Evolutionary conservation across 768 basidiomycete species (phyloP), one percentile per base, ranked within the genome.

Genomic region (Dioszegia aurantiaca): DNA sequence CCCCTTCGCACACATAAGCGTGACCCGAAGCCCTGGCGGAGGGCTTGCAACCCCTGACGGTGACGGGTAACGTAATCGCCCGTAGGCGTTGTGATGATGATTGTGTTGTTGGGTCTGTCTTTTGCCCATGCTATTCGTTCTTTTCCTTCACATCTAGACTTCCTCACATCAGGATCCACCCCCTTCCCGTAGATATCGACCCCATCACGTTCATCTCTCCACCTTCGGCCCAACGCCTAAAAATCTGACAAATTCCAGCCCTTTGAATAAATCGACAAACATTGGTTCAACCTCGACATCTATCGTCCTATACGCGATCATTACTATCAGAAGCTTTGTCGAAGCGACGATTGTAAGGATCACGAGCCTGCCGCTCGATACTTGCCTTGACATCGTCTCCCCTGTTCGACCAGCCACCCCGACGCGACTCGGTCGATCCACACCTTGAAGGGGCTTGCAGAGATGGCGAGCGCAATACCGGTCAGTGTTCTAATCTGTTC

Each of bases 381-480:
- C n/a, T n/a, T n/a, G n/a, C 33, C 33, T 6, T 33, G 8, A 33
- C 33, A 33, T 14, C 33, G 8, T 33, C 33, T 33, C 33, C 33
- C 33, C n/a, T n/a, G 14, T 9, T 49, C 30, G 12, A 49, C 30
- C 48, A 33, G 30, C 36, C 48, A 30, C 23, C 9, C 24, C 14
- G 26, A 45, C 44, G 44, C 44, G 44, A 24, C 40, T 42, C 17
- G 33, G 40, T 42, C 40, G 19, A 8, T 19, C 44, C 8, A 4
- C 28, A 26, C 28, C 14, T 31, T 14, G 40, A 28, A 42, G n/a
- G 11, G 24, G 23, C 30, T 40, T 6, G n/a, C 10, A 19, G 30
- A 31, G 28, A 55, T 55, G 54, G 42, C 54, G 19, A 44, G 27
- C 27, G 27, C 30, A 23, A 17, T 44, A 55, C 54, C 54, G 54